Evolutionary conservation across 2,329 filamentous ascomycete species (phyloP), one percentile per base, ranked within the genome.

Genomic region (Paecilomyces variotii): DNA sequence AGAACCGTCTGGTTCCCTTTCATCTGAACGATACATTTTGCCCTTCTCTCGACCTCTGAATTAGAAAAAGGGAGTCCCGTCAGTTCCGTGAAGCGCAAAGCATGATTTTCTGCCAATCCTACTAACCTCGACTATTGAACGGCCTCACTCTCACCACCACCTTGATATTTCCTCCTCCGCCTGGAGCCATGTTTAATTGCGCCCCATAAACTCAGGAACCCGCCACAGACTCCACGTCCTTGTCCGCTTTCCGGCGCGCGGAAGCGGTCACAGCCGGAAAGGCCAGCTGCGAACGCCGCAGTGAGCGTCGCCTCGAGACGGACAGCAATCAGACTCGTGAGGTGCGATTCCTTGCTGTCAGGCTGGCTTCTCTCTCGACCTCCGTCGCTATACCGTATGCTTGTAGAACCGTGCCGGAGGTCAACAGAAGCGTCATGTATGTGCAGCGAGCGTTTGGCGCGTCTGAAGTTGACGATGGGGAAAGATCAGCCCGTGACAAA

Each of bases 1-100:
- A 99, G 84, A 71, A 96, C 79, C 58, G 94, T 99, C 79, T 99
- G 94, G 76, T 85, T 86, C 66, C 84, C 90, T 80, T 94, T 90
- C 94, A 99, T 99, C 69, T 93, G 89, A 63, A 99, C 90, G 69
- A 99, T 95, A 81, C 92, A 96, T 92, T 90, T 91, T 83, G 94
- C 88, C 68, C 87, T 86, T 72, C 95, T 86, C 65, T 96, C 93
- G 71, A 88, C 87, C 84, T 97, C 91, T 96, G 72, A n/a, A 61
- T 65, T 60, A 27, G 19, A n/a, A 53, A 34, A 50, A 19, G 1
- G 39, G 12, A 5, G 12, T 45, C 39, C 32, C 12, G 25, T 50
- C 34, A 28, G 26, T 11, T 53, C 24, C 25, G 14, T 10, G 10
- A 45, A 26, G 24, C 14, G 11, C 30, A 27, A 28, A 26, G 6